phyloP scores from a whole-genome alignment of 371 early-diverging fungal genomes.

The Mucor ambiguus region DNA sequence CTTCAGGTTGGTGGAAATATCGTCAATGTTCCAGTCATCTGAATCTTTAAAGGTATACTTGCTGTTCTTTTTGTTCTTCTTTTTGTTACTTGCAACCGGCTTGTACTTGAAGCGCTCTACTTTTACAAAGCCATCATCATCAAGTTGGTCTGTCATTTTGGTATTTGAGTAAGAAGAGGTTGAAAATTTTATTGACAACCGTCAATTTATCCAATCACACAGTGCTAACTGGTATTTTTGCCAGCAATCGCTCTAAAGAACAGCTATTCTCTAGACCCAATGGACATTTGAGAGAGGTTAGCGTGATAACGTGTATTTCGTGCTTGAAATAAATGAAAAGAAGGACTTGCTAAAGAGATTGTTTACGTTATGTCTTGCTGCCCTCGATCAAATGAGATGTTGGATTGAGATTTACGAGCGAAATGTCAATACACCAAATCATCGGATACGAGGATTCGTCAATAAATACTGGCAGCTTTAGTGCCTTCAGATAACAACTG shows the following conservation, averaged over 20 bases:
- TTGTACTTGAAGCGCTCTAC: slow-evolving; percentile 34
- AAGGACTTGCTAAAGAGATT: neutral
- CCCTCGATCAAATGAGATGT: neutral
- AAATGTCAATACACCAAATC: too few species aligned
- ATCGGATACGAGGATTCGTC: too few species aligned
- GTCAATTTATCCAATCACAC: slow-evolving; percentile 3
- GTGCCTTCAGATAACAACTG: too few species aligned
- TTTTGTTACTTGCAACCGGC: slow-evolving; percentile 16
- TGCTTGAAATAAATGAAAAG: neutral
- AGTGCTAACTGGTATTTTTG: neutral
- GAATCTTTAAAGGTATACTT: slow-evolving; percentile 33
- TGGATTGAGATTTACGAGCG: too few species aligned
- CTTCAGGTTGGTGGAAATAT: slow-evolving; percentile 26
- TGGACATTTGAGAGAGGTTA: neutral
- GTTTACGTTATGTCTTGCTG: too few species aligned
- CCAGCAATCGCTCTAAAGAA: neutral
- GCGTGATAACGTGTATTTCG: neutral
- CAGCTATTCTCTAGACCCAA: neutral
- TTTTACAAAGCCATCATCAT: slow-evolving; percentile 29
- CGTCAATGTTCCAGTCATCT: slow-evolving; percentile 36
- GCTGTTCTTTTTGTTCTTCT: slow-evolving; percentile 26
- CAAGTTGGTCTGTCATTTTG: slow-evolving; percentile 22
- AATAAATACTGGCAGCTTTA: too few species aligned
- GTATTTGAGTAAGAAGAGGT: neutral
- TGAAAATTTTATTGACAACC: neutral